Evolutionary conservation across 2,329 filamentous ascomycete species (phyloP).

Genomic region (Lachnellula suecica): DNA sequence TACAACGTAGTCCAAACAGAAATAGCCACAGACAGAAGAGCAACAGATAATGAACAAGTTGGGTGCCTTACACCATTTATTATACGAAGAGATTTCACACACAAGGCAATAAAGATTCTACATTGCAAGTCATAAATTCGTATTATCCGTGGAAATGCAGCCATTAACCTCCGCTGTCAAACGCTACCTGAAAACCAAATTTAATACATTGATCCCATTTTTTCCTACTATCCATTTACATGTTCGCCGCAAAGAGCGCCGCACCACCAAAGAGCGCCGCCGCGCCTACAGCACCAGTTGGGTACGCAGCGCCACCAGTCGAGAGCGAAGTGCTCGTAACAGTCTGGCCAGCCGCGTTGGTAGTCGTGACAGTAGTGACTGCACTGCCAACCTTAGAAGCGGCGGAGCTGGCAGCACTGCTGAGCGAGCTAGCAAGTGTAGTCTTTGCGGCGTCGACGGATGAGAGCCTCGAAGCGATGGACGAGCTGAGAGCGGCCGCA

Average conservation of each 20-base stretch:
- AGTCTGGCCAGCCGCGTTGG: not conserved
- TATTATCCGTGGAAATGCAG: too few species aligned
- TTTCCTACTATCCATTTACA: slow-evolving; percentile 17
- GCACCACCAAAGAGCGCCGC: slow-evolving; percentile 30
- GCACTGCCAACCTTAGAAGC: slow-evolving; percentile 9
- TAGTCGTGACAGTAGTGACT: not conserved
- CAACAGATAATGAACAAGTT: too few species aligned
- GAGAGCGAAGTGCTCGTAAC: slow-evolving; percentile 2
- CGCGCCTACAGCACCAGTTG: slow-evolving; percentile 28
- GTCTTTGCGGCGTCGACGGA: not conserved
- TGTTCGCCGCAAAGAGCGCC: slow-evolving; percentile 24
- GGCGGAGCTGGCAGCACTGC: not conserved
- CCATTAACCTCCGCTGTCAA: too few species aligned
- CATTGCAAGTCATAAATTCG: too few species aligned
- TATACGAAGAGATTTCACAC: too few species aligned
- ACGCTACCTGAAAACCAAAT: too few species aligned
- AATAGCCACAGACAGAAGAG: too few species aligned
- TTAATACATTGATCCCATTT: not conserved
- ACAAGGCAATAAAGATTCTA: too few species aligned
- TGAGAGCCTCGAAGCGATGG: not conserved
- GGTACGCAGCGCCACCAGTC: slow-evolving; percentile 21
- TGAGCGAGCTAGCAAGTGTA: not conserved
- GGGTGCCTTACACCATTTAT: too few species aligned
- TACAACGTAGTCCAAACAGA: too few species aligned
- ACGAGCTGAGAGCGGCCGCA: slow-evolving; percentile 4